Evolutionary conservation across 1,284 basidiomycete genomes (phyloP).

Genomic region (Moesziomyces antarcticus): DNA sequence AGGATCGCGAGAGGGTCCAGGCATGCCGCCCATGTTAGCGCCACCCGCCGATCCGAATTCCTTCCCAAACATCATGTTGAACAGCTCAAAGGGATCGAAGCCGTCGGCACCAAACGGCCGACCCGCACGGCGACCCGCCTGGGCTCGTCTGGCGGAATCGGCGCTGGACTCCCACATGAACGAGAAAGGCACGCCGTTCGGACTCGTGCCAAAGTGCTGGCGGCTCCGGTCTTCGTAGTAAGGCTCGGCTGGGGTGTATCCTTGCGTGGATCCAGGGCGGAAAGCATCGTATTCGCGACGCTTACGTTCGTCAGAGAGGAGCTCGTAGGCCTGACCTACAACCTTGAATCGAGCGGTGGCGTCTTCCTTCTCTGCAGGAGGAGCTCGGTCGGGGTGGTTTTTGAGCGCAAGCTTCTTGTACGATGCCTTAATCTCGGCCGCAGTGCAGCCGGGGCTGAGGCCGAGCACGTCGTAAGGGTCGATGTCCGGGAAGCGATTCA

Average conservation of each 20-base stretch:
- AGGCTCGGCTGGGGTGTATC: constrained; percentile 10
- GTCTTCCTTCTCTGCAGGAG: constrained; percentile 49
- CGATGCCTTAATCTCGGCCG: constrained; percentile 53
- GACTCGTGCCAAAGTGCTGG: constrained; percentile 50
- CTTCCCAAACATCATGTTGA: constrained; percentile 61
- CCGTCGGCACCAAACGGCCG: constrained; percentile 52
- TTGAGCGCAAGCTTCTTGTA: constrained; percentile 62
- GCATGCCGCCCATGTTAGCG: constrained; percentile 8
- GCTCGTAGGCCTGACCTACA: constrained; percentile 62
- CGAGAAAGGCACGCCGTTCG: constrained; percentile 49
- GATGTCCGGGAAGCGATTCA: constrained; percentile 35
- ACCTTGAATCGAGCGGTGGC: constrained; percentile 59
- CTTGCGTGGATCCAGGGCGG: constrained; percentile 8
- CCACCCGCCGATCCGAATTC: constrained; percentile 33
- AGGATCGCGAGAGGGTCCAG: constrained; percentile 6
- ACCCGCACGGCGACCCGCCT: constrained; percentile 38
- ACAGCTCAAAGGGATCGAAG: constrained; percentile 62
- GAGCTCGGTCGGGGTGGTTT: constrained; percentile 60
- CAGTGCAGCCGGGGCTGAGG: constrained; percentile 40
- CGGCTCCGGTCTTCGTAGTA: constrained; percentile 28
- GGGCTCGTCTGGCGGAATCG: constrained; percentile 60
- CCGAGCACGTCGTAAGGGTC: constrained; percentile 60
- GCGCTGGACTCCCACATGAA: constrained; percentile 63
- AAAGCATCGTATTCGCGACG: constrained; percentile 54
- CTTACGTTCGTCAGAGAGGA: constrained; percentile 53